Percentiles rank a stretch among this genome's conserved stretches.
phyloP scores from a whole-genome alignment of 2,329 filamentous ascomycete genomes.

The Ophiosphaerella korrae region DNA sequence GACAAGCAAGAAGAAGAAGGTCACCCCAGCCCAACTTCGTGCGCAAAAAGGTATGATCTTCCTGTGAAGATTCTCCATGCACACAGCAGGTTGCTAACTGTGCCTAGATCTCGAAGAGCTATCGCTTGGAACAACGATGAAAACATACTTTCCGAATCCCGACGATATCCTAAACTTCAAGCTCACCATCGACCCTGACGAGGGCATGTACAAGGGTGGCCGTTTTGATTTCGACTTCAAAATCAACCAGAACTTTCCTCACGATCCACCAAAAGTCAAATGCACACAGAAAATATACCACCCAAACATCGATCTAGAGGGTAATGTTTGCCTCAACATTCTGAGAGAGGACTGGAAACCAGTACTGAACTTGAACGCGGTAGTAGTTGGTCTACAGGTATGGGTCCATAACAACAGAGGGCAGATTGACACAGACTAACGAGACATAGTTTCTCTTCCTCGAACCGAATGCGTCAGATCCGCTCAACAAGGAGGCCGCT shows the following conservation, averaged over 20 bases:
- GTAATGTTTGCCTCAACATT: constrained; percentile 98
- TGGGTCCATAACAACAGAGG: constrained; percentile 14
- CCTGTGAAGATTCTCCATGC: too few species aligned
- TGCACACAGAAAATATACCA: constrained; percentile 99
- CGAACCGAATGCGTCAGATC: constrained; percentile 94
- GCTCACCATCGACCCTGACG: constrained; percentile 81
- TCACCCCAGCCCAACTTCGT: constrained; percentile 91
- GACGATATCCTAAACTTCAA: constrained; percentile 87
- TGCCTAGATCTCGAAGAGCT: constrained; percentile 77
- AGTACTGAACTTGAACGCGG: constrained; percentile 92
- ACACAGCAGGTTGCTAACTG: constrained; percentile 11
- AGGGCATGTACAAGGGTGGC: constrained; percentile 87
- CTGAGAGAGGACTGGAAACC: constrained; percentile 98
- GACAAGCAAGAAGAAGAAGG: constrained; percentile 94
- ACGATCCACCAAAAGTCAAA: constrained; percentile 96
- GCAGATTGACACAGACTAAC: constrained; percentile 6
- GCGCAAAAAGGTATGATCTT: constrained; percentile 81
- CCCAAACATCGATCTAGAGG: constrained; percentile 96
- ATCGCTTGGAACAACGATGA: constrained; percentile 78
- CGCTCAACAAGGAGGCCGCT: constrained; percentile 97
- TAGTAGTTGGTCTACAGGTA: constrained; percentile 91
- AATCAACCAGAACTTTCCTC: constrained; percentile 94
- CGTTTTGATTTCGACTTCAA: constrained; percentile 87
- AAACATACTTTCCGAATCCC: constrained; percentile 77
- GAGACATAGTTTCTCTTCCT: constrained; percentile 83